Percentiles rank a stretch among this genome's conserved stretches.
These are phyloP conservation scores for Coemansia sp. DNA, from an alignment of 192 early-diverging fungal species.

Conservation along the genomic window DNA sequence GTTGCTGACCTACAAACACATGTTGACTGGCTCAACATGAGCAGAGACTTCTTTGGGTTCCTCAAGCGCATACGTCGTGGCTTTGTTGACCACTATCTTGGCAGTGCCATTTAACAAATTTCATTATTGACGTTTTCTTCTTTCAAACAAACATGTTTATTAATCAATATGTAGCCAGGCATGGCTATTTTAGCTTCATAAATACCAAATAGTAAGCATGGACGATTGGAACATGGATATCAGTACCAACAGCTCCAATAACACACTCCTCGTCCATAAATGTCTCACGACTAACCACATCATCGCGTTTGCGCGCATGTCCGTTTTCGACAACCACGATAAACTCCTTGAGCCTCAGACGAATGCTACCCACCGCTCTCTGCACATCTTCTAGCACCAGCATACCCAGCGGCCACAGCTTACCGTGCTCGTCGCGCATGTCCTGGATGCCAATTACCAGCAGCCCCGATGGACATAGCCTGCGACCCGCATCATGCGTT, in stretches of 20 bases:
- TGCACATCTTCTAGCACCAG: conserved; percentile 73
- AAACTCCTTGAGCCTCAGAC: conserved; percentile 55
- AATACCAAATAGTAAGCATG: conserved; percentile 56
- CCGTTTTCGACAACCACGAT: conserved; percentile 55
- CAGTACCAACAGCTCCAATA: conserved; percentile 11
- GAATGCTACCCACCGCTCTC: conserved; percentile 50
- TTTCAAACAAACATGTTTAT: not conserved
- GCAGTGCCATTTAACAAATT: conserved; percentile 9
- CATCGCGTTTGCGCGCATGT: conserved; percentile 49
- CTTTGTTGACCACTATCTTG: conserved; percentile 54
- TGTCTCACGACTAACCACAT: conserved; percentile 35
- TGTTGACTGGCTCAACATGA: conserved; percentile 59
- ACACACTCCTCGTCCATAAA: conserved; percentile 44
- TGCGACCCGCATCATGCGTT: conserved; percentile 56
- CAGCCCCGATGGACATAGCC: conserved; percentile 63
- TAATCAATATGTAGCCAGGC: not conserved
- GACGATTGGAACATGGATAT: conserved; percentile 51
- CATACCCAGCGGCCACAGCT: conserved; percentile 74
- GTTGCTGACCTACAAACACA: conserved; percentile 49
- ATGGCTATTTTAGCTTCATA: conserved; percentile 46
- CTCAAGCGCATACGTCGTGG: conserved; percentile 63
- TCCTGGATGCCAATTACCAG: conserved; percentile 73
- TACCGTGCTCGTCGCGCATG: conserved; percentile 59
- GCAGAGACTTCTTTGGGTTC: conserved; percentile 69
- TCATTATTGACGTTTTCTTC: not conserved